A percentile compares a stretch with the other conserved stretches of the same genome.
Conservation (phyloP, 1,139 yeast species). For the Zygoascus hellenicus region DNA sequence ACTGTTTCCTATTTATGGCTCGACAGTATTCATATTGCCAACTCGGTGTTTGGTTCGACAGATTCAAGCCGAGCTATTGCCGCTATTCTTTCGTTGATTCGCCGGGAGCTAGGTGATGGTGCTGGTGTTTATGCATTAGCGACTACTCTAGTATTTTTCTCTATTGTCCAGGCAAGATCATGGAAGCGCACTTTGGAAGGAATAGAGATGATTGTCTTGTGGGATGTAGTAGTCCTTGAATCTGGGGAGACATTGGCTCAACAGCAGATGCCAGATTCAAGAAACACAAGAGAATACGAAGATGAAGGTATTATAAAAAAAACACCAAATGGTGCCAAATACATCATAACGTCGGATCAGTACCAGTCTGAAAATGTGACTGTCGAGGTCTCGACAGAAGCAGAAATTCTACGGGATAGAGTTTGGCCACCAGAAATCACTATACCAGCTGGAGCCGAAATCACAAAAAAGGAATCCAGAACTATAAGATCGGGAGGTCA, state of each 20-base stretch:
- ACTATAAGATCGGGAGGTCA: slow-evolving; percentile 14
- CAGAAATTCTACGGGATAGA: background rate
- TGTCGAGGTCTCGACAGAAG: slow-evolving; percentile 21
- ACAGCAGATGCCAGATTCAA: slow-evolving; percentile 26
- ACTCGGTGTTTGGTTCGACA: slow-evolving; percentile 33
- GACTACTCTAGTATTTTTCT: slow-evolving; percentile 29
- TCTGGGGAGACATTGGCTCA: slow-evolving; percentile 30
- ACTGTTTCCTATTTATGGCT: slow-evolving; percentile 28
- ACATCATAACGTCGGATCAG: slow-evolving; percentile 24
- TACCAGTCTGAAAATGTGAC: slow-evolving; percentile 21
- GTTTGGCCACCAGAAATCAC: slow-evolving; percentile 16
- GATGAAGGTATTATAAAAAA: slow-evolving; percentile 24
- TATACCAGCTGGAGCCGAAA: slow-evolving; percentile 23
- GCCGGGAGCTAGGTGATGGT: slow-evolving; percentile 29
- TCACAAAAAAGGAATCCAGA: slow-evolving; percentile 20
- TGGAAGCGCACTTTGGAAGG: slow-evolving; percentile 27
- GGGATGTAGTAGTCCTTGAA: slow-evolving; percentile 34
- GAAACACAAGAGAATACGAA: slow-evolving; percentile 19
- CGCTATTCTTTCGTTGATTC: slow-evolving; percentile 27
- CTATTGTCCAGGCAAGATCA: slow-evolving; percentile 29
- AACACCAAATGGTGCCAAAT: slow-evolving; percentile 27
- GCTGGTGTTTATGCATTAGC: slow-evolving; percentile 29
- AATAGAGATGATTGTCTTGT: slow-evolving; percentile 26
- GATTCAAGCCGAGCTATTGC: slow-evolving; percentile 32
- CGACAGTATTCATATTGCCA: slow-evolving; percentile 30